These are phyloP conservation scores for Pestalotiopsis sp. DNA, from an alignment of 2,329 filamentous ascomycete species.

Conservation along the genomic window DNA sequence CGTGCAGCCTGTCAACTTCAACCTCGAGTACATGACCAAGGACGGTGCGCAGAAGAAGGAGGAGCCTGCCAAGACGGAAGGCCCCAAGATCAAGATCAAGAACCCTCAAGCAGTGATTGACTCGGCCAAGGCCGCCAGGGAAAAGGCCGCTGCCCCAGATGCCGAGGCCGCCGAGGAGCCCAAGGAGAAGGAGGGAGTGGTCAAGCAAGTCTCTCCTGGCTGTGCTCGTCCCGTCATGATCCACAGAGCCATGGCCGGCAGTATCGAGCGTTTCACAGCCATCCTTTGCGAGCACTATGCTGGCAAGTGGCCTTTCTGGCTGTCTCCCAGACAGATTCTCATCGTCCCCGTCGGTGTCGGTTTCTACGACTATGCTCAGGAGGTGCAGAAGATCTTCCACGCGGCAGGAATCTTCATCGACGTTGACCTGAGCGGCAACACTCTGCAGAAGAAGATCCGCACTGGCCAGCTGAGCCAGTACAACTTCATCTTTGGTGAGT, in stretches of 20 bases:
- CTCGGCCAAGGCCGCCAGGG: constrained; percentile 35
- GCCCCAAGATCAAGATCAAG: constrained; percentile 36
- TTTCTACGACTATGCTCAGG: constrained; percentile 71
- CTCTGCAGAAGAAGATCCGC: constrained; percentile 87
- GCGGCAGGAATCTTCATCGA: constrained; percentile 71
- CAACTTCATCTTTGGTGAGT: constrained; percentile 77
- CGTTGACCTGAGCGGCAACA: constrained; percentile 74
- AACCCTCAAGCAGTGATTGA: constrained; percentile 29
- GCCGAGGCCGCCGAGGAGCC: constrained; percentile 45
- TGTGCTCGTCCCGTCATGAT: constrained; percentile 85
- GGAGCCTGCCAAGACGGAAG: constrained; percentile 30
- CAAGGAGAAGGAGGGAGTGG: constrained; percentile 32
- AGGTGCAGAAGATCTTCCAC: constrained; percentile 72
- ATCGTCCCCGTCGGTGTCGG: constrained; percentile 77
- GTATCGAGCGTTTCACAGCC: constrained; percentile 63
- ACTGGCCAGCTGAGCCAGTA: constrained; percentile 80
- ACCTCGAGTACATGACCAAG: constrained; percentile 81
- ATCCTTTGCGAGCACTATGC: constrained; percentile 84
- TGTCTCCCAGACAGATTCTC: constrained; percentile 80
- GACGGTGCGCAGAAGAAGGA: constrained; percentile 54
- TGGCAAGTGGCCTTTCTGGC: constrained; percentile 89
- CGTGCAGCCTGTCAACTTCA: constrained; percentile 83
- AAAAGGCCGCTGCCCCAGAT: constrained; percentile 41
- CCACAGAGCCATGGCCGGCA: constrained; percentile 81
- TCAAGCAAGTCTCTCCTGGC: constrained; percentile 62